A percentile compares a stretch with the other conserved stretches of the same genome.
These are phyloP conservation scores for Petunia axillaris DNA, from an alignment of 257 asterid species.

Conservation along the genomic window DNA sequence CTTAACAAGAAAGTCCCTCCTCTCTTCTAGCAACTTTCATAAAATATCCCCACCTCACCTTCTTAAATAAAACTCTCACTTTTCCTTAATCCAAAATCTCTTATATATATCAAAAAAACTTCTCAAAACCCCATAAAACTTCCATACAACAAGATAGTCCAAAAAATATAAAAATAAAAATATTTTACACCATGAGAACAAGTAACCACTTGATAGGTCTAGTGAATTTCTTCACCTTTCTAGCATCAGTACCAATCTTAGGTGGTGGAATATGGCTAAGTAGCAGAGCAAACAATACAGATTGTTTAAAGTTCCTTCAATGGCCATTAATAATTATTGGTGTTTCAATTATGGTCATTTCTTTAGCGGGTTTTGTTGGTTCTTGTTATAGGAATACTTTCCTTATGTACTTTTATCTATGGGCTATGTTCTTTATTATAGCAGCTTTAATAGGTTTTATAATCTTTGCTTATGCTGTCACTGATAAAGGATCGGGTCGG, in stretches of 20 bases:
- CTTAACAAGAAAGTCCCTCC: not conserved
- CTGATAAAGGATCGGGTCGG: constrained; percentile 73
- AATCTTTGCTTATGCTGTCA: constrained; percentile 84
- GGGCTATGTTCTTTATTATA: constrained; percentile 83
- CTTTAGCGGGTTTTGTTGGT: constrained; percentile 85
- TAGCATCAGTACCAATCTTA: constrained; percentile 71
- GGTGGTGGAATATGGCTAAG: constrained; percentile 96
- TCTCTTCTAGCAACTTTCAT: constrained; percentile 7
- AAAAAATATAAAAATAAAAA: not conserved
- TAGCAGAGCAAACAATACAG: constrained; percentile 85
- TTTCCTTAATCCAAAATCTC: not conserved
- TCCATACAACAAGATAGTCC: not conserved
- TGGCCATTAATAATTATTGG: constrained; percentile 88
- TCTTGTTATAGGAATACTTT: constrained; percentile 86
- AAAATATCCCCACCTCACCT: not conserved
- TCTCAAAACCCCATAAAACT: not conserved
- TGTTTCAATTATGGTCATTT: constrained; percentile 72
- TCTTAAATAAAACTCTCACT: not conserved
- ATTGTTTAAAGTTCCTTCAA: constrained; percentile 83
- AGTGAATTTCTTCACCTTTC: constrained; percentile 60
- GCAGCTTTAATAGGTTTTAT: constrained; percentile 70
- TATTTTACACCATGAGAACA: constrained; percentile 47
- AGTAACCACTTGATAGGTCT: constrained; percentile 74
- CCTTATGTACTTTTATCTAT: constrained; percentile 80
- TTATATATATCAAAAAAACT: not conserved